Evolutionary conservation across 2,329 filamentous ascomycete species (phyloP), one percentile per base, ranked within the genome.

Genomic region (Fusarium poae): DNA sequence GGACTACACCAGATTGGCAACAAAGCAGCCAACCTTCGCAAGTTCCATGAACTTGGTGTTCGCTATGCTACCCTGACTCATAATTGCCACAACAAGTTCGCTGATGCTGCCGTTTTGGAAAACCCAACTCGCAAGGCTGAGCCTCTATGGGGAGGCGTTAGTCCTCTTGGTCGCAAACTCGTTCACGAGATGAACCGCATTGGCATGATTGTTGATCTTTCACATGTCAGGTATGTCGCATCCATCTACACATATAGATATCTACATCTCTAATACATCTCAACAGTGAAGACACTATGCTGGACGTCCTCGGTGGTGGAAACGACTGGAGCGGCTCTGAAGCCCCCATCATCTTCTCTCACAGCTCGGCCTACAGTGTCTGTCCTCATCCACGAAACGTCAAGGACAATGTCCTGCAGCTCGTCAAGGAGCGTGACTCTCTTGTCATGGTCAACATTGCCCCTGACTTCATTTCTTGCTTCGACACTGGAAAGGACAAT

Each of bases 1-100:
- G 95, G 95, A 5, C 86, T 97, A 10, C 95, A 98, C 76, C 95
- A 97, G 74, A 97, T 98, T 72, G 94, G 93, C 61, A 97, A 97
- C 80, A 92, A 89, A 1, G 83, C 90, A 25, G 85, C 91, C 40
- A 94, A 89, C 56, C 83, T 98, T 12, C 89, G 95, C 9, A 84
- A 88, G 25, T 97, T 91, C 78, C 84, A 96, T 77, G 82, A 86
- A 4, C 84, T 97, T 4, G 95, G 95, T 3, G 94, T 94, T 7
- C 89, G 93, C 50, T 97, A 97, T 75, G 90, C 91, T 20, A 97
- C 94, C 0, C 82, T 98, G 18, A 97, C 93, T 3, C 95, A 97
- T 83, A 97, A 97, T 78, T 97, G 94, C 80, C 92, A 97, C 79
- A 98, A 97, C 80, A 86, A 84, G 50, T 97, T 92, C 78, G 93